Base-by-base conservation (phyloP, 2,329 filamentous ascomycete genomes). In the Emmonsiellopsis sp. region DNA sequence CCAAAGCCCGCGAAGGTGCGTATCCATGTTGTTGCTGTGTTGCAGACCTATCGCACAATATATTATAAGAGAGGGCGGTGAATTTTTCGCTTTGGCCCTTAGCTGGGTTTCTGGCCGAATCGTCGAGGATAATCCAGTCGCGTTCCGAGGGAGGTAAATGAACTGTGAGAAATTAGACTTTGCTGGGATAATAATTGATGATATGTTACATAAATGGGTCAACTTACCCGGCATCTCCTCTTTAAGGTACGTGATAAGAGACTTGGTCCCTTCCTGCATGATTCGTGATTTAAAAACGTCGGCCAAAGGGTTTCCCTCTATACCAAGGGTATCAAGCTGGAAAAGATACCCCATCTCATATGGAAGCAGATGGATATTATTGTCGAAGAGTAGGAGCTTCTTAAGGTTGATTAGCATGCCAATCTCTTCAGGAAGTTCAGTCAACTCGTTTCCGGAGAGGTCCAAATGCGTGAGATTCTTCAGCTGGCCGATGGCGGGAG, bases 351-450 rank as follows among this genome's bases (percentile, higher is more conserved):
- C 93, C 55, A 98, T 75, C 69, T 97, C 91, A 63, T 79, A 86
- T 1, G 93, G 93, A 30, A 98, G 77, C 20, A 82, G 84, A 57
- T 82, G 82, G 52, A 98, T 85, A 57, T 87, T 80, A 70, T 98
- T 98, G 73, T 95, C 90, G 68, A 95, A 96, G 2, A 96, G 77
- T 31, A 91, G 76, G 5, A 98, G 78, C 60, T 87, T 84, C 71
- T 89, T 90, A 53, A 98, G 76, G 61, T 91, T 93, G 31, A 91
- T 93, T 63, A 95, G 89, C 92, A 97, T 98, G 65, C 93, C 93
- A 56, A 98, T 83, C 74, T 98, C 92, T 20, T 87, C 81, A 1
- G 93, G 93, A 3, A 98, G 76, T 59, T 87, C 83, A 7, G 79
- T 80, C 56, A 98, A 78, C 57, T 92, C 82, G 70, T 98, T 98